Evolutionary conservation across 148 eudicot genomes (phyloP).

Genomic region (Rhododendron mucronatum): DNA sequence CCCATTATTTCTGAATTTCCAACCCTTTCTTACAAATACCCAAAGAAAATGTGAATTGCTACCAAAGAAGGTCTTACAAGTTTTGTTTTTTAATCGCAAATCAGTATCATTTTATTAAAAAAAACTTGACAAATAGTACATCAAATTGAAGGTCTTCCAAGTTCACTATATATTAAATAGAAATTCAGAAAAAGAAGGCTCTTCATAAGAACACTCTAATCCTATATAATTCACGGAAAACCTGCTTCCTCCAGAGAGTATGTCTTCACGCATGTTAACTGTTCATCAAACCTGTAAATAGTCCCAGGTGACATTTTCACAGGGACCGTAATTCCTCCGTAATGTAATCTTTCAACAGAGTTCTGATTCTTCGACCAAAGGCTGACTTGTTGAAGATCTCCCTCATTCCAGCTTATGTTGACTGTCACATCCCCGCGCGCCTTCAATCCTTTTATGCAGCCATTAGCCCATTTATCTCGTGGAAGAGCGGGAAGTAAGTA

Average conservation of each 20-base stretch:
- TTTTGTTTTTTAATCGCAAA: background rate
- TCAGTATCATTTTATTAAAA: no score
- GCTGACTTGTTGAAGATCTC: slow-evolving; percentile 59
- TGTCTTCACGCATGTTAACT: slow-evolving; percentile 40
- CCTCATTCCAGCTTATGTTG: slow-evolving; percentile 64
- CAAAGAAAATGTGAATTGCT: background rate
- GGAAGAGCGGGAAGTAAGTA: slow-evolving; percentile 82
- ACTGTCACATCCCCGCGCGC: slow-evolving; percentile 74
- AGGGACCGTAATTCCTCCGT: slow-evolving; percentile 34
- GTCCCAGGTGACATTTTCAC: slow-evolving; percentile 36
- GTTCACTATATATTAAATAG: background rate
- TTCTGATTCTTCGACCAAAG: slow-evolving; percentile 41
- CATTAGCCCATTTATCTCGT: slow-evolving; percentile 60
- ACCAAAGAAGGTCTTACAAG: background rate
- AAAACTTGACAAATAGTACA: no score
- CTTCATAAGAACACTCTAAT: background rate
- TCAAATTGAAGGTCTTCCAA: background rate
- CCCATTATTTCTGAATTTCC: background rate
- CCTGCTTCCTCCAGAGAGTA: slow-evolving; percentile 17
- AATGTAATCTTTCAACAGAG: slow-evolving; percentile 43
- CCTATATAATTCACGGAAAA: background rate
- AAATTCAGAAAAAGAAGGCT: background rate
- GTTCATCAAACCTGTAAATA: slow-evolving; percentile 44
- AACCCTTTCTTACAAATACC: background rate
- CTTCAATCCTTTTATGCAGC: slow-evolving; percentile 77